A percentile compares a stretch with the other conserved stretches of the same genome.
These are phyloP conservation scores for Lignosus rhinocerotis DNA, from an alignment of 1,284 basidiomycete genomes.

Conservation along the genomic window DNA sequence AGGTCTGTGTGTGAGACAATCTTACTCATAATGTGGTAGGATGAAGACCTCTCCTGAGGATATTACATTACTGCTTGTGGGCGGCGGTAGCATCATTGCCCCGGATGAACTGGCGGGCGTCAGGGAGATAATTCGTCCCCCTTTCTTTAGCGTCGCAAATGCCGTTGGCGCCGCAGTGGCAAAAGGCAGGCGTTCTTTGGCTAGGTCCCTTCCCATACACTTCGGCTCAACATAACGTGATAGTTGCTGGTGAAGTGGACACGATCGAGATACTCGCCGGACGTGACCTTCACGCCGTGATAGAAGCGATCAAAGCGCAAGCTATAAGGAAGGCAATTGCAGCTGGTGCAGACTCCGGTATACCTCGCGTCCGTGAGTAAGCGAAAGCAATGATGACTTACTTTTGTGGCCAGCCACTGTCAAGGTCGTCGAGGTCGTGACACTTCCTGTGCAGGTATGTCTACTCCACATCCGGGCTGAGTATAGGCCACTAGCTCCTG, in stretches of 20 bases:
- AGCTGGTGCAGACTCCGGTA: slow-evolving; percentile 44
- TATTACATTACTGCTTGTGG: slow-evolving; percentile 50
- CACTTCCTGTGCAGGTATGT: slow-evolving; percentile 42
- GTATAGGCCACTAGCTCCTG: background rate
- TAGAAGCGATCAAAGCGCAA: slow-evolving; percentile 41
- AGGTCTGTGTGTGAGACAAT: background rate
- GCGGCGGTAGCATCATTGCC: slow-evolving; percentile 50
- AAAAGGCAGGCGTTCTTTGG: slow-evolving; percentile 30
- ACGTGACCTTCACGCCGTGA: slow-evolving; percentile 41
- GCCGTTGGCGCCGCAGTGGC: slow-evolving; percentile 56
- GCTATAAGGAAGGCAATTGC: slow-evolving; percentile 47
- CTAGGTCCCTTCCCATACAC: no score
- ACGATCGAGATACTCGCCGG: slow-evolving; percentile 45
- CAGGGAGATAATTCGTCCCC: slow-evolving; percentile 47
- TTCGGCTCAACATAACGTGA: background rate
- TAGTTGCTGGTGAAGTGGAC: slow-evolving; percentile 37
- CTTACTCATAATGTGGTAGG: slow-evolving; percentile 9
- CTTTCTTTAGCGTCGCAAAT: slow-evolving; percentile 53
- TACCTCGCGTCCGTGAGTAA: background rate
- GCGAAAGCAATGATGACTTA: background rate
- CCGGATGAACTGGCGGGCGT: slow-evolving; percentile 48
- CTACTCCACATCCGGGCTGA: background rate
- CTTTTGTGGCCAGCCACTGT: slow-evolving; percentile 27
- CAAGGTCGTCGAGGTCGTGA: slow-evolving; percentile 49
- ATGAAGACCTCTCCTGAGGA: slow-evolving; percentile 62